phyloP scores from a whole-genome alignment of 2,329 filamentous ascomycete genomes.

The Nemania diffusa region DNA sequence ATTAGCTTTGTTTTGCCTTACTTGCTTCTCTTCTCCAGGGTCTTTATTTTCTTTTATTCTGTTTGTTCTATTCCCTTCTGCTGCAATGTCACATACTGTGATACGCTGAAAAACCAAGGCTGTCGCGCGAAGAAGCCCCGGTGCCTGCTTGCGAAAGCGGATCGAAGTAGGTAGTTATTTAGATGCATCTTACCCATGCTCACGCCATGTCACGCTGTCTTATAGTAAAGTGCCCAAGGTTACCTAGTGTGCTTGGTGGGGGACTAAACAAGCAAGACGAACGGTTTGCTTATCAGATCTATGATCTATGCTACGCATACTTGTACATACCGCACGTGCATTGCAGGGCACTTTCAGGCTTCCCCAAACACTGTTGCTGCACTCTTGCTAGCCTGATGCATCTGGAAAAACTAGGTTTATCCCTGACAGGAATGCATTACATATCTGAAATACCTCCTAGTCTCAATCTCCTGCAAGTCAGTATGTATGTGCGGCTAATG shows the following conservation, averaged over 20 bases:
- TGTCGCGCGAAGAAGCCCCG: conserved; percentile 11
- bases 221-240: neutral
- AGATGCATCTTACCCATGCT: conserved; percentile 11
- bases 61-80: neutral
- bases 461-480: neutral
- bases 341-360: conserved; percentile 8
- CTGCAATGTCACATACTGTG: conserved; percentile 1
- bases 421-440: conserved; percentile 7
- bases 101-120: conserved; percentile 26
- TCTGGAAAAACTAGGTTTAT: conserved; percentile 6
- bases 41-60: neutral
- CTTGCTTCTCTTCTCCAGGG: neutral
- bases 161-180: neutral
- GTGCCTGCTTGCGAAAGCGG: neutral
- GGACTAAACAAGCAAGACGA: neutral
- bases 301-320: neutral
- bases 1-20: neutral
- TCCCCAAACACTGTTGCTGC: neutral
- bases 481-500: neutral
- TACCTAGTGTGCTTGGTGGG: neutral
- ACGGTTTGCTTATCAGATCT: neutral
- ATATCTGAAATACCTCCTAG: conserved; percentile 4
- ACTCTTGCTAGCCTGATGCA: neutral
- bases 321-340: conserved; percentile 22
- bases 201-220: conserved; percentile 4